Evolutionary conservation across 331 rosid species (phyloP), one percentile per base, ranked within the genome.

Genomic region (Spiraea crenata): DNA sequence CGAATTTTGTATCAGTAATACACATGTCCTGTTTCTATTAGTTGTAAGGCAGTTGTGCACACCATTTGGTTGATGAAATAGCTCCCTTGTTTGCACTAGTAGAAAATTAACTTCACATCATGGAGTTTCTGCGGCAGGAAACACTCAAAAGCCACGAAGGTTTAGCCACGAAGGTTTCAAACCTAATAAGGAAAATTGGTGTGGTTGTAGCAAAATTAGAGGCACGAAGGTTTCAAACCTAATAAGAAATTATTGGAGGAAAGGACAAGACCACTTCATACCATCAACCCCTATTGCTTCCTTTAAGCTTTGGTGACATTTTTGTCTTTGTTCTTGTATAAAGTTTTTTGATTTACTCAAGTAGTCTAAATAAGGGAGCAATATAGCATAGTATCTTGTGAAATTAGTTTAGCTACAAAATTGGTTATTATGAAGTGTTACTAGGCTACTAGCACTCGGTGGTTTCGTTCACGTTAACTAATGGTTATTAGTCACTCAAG

Each of bases 221-320:
- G 63, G 5, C 49, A 40, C 48, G 7, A 41, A 31, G 48, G 65
- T 70, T 34, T 44, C 64, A 34, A 42, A 55, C 44, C 34, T 16
- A 20, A 25, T 45, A 11, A 31, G 56, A 45, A 46, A 70, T 70
- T 70, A 44, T 70, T 70, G 74, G n/a, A 56, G 74, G 35, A 4
- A 9, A 9, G 5, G 31, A 25, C 34, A 69, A 65, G 37, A 70
- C 74, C 65, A 31, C 31, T 57, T 34, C 20, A 40, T 55, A 55
- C 20, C 64, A 69, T 69, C 44, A 41, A 41, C 52, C 8, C 57
- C 3, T 2, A n/a, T 49, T 12, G 6, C 54, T 15, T 49, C 54
- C 45, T 59, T 59, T 45, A 15, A n/a, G 15, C 45, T 14, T 15
- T 35, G 35, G 42, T 35, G 38, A 56, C 61, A 25, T 25, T 11